These are phyloP conservation scores for Mycena pura DNA, from an alignment of 768 basidiomycete genomes.

Conservation along the genomic window DNA sequence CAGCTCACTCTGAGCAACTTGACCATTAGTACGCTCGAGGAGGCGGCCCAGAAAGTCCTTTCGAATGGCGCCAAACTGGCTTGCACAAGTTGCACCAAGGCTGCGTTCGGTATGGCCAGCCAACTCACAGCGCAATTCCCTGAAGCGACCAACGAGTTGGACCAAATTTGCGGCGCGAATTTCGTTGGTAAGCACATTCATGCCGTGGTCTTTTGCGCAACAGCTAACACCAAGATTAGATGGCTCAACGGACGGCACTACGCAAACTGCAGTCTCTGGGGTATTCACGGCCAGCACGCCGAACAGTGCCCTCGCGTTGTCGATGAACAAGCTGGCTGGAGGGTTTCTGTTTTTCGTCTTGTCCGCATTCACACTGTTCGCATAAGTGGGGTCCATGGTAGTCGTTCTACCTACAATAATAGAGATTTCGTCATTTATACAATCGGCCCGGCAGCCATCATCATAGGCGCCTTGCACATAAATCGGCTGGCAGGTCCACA, in stretches of 20 bases:
- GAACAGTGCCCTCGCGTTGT: constrained; percentile 11
- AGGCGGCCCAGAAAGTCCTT: constrained; percentile 33
- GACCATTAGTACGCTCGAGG: constrained; percentile 26
- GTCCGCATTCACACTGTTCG: constrained; percentile 18
- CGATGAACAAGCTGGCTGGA: constrained; percentile 11
- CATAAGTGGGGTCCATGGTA: constrained; percentile 5
- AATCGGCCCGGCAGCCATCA: too few relatives aligned
- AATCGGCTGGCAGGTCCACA: too few relatives aligned
- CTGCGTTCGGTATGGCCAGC: constrained; percentile 44
- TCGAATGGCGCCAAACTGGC: constrained; percentile 40
- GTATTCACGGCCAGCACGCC: neutral
- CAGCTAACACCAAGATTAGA: too few relatives aligned
- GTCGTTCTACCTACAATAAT: neutral
- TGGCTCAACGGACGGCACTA: constrained; percentile 18
- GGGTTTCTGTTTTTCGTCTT: constrained; percentile 20
- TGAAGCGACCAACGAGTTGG: constrained; percentile 32
- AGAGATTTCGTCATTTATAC: neutral
- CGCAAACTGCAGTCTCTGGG: constrained; percentile 27
- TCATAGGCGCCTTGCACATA: too few relatives aligned
- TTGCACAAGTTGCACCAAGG: constrained; percentile 56
- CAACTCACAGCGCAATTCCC: constrained; percentile 36
- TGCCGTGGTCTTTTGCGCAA: too few relatives aligned
- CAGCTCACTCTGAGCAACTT: constrained; percentile 35
- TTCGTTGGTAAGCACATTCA: constrained; percentile 48
- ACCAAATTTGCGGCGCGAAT: constrained; percentile 47